Percentiles rank a stretch among this genome's conserved stretches.
Evolutionary conservation across 805 yeast genomes (phyloP).

Genomic region (Cyberlindnera veronae): DNA sequence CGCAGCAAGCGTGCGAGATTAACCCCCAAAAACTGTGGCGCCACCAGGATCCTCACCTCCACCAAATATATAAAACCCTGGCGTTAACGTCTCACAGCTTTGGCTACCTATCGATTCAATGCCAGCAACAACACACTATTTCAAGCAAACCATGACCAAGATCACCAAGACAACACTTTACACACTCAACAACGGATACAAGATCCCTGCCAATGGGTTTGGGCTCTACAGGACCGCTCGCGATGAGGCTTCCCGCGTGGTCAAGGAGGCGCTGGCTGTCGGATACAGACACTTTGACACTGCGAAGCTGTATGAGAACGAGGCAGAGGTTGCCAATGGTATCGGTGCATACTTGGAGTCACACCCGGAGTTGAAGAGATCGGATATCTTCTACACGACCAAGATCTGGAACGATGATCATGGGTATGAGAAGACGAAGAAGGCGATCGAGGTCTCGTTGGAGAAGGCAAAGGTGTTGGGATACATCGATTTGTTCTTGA

Average conservation of each 20-base stretch:
- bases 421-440: conserved; percentile 53
- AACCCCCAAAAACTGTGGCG: neutral
- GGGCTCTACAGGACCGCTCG: conserved; percentile 57
- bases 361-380: conserved; percentile 49
- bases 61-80: too few relatives aligned
- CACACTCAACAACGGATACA: conserved; percentile 51
- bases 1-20: neutral
- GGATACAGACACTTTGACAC: conserved; percentile 78
- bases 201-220: conserved; percentile 65
- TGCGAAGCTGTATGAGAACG: conserved; percentile 60
- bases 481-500: conserved; percentile 71
- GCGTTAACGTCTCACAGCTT: neutral
- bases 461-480: conserved; percentile 46
- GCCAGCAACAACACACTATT: too few relatives aligned
- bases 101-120: too few relatives aligned
- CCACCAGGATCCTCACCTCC: too few relatives aligned
- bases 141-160: too few relatives aligned
- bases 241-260: conserved; percentile 37
- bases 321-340: conserved; percentile 56
- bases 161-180: neutral
- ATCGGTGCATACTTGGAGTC: conserved; percentile 47
- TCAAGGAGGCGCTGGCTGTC: conserved; percentile 54
- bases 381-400: conserved; percentile 65
- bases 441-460: conserved; percentile 48
- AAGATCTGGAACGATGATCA: conserved; percentile 55